Evolutionary conservation across 2,329 filamentous ascomycete genomes (phyloP), one percentile per base, ranked within the genome.

Genomic region (Ophidiomyces ophidiicola): DNA sequence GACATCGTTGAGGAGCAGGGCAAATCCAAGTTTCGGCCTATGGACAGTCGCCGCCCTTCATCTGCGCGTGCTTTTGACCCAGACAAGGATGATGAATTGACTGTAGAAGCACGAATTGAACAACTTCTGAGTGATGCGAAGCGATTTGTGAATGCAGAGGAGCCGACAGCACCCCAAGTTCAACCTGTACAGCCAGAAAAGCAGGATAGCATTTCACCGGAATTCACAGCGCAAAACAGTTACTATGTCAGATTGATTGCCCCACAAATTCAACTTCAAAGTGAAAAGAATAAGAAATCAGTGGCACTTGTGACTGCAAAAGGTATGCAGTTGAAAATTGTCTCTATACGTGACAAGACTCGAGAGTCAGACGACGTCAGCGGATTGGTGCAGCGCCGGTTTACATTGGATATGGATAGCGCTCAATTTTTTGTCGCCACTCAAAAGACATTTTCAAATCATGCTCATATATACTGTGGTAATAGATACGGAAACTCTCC

Each of bases 351-450:
- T 82, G 90, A 98, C 63, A 94, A 93, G 61, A 80, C 86, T 52
- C 76, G 90, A 44, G 76, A 96, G 41, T 87, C 78, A 33, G 90
- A 99, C 57, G 80, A 83, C 50, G 86, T 99, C 52, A 94, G 85
- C 53, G 92, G 90, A 39, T 72, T 99, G 32, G 88, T 98, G 1
- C 92, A 98, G 57, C 81, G 87, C 25, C 81, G 90, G 5, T 94
- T 96, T 64, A 76, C 87, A 19, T 78, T 94, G 46, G 84, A 86
- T 49, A 94, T 96, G 82, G 90, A 98, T 61, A 93, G 88, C 55
- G 81, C 92, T 19, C 90, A 99, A 58, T 94, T 98, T 62, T 99
- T 98, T 50, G 87, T 98, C 35, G 90, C 88, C 0, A 88, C 88
- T 46, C 82, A 88, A 52, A 92, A 92, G 63, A 90, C 80, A 58